phyloP scores from a whole-genome alignment of 2,329 filamentous ascomycete genomes.

The Fonsecaea multimorphosa region DNA sequence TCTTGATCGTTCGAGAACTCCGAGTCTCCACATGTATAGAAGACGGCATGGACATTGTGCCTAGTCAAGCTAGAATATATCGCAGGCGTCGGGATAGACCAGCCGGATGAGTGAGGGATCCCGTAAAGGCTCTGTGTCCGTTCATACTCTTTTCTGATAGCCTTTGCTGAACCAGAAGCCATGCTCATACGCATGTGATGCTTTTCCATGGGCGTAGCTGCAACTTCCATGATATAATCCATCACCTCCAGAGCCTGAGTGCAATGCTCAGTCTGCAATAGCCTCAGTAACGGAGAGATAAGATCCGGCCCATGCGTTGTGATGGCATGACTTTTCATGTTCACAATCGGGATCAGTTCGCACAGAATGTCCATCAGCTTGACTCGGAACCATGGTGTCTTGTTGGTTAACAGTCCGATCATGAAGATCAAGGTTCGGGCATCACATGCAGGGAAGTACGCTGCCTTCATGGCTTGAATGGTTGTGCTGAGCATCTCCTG shows the following conservation, averaged over 20 bases:
- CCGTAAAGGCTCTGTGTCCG: conserved; percentile 93
- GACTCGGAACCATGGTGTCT: conserved; percentile 84
- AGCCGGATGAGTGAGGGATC: conserved; percentile 92
- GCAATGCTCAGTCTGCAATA: conserved; percentile 92
- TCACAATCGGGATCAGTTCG: conserved; percentile 82
- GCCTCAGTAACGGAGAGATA: conserved; percentile 86
- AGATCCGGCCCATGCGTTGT: conserved; percentile 90
- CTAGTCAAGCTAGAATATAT: conserved; percentile 85
- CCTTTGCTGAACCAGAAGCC: conserved; percentile 83
- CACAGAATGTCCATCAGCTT: conserved; percentile 92
- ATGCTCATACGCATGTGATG: conserved; percentile 98
- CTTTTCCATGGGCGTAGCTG: conserved; percentile 87
- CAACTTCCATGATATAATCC: conserved; percentile 94
- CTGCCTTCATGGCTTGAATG: conserved; percentile 73
- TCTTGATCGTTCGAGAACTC: conserved; percentile 66
- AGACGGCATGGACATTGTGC: conserved; percentile 92
- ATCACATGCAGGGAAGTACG: conserved; percentile 82
- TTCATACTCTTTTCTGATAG: conserved; percentile 91
- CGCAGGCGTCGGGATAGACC: conserved; percentile 93
- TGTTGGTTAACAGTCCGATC: conserved; percentile 89
- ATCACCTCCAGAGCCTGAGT: conserved; percentile 89
- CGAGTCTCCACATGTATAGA: conserved; percentile 84
- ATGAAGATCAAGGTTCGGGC: conserved; percentile 87
- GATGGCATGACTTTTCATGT: conserved; percentile 91
- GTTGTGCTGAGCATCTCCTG: conserved; percentile 79